These are phyloP conservation scores for Ashbya aceris DNA, from an alignment of 1,139 yeast species.

Conservation along the genomic window DNA sequence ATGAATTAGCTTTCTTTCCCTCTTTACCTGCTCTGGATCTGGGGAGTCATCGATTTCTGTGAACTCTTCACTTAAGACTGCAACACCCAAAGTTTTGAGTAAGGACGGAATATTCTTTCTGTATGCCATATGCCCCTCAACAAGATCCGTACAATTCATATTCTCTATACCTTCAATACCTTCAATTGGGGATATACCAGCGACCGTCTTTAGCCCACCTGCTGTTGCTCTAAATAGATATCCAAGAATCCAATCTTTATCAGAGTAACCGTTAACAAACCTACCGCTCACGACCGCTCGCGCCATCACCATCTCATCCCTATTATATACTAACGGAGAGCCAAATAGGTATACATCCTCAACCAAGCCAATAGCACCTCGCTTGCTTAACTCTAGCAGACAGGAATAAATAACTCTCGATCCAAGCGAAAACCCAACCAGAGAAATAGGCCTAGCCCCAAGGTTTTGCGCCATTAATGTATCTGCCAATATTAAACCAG, in stretches of 20 bases:
- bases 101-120: conserved; percentile 87
- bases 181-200: conserved; percentile 76
- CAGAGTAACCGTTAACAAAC: conserved; percentile 83
- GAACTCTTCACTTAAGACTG: conserved; percentile 80
- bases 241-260: conserved; percentile 94
- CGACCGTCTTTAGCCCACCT: conserved; percentile 85
- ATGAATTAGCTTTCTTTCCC: conserved; percentile 64
- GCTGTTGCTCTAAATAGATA: conserved; percentile 91
- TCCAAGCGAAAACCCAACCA: conserved; percentile 91
- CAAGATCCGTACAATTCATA: conserved; percentile 74
- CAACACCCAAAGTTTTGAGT: conserved; percentile 61
- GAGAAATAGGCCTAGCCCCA: conserved; percentile 86
- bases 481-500: conserved; percentile 88
- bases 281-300: conserved; percentile 85
- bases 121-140: conserved; percentile 95
- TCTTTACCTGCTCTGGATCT: conserved; percentile 77
- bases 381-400: conserved; percentile 71
- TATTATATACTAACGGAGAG: conserved; percentile 73
- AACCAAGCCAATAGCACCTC: conserved; percentile 80
- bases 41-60: conserved; percentile 88
- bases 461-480: conserved; percentile 77
- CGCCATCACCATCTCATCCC: conserved; percentile 70
- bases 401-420: conserved; percentile 91
- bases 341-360: conserved; percentile 89
- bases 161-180: conserved; percentile 63